Evolutionary conservation across 2,329 filamentous ascomycete genomes (phyloP).

Genomic region (Plectosphaerella plurivora): DNA sequence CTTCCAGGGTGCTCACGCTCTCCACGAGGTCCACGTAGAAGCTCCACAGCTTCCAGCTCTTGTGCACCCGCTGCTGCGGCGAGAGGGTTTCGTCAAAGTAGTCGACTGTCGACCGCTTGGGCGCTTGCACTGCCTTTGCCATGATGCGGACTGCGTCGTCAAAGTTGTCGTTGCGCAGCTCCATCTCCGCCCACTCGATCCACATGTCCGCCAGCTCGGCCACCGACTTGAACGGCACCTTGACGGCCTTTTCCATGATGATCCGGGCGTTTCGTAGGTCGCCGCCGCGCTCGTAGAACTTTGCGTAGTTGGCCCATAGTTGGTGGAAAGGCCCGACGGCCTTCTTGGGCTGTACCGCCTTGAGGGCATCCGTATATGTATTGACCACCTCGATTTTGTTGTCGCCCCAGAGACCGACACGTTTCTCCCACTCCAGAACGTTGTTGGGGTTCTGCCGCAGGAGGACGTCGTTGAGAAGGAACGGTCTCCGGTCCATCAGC

Average conservation of each 20-base stretch:
- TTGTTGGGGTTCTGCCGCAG: slow-evolving; percentile 95
- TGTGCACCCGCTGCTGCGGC: slow-evolving; percentile 94
- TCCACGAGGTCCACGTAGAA: slow-evolving; percentile 98
- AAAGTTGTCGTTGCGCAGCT: slow-evolving; percentile 92
- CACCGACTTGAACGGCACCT: slow-evolving; percentile 97
- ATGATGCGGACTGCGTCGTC: slow-evolving; percentile 93
- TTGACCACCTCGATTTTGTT: slow-evolving; percentile 89
- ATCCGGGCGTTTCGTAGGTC: slow-evolving; percentile 81
- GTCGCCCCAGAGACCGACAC: slow-evolving; percentile 90
- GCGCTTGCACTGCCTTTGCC: slow-evolving; percentile 95
- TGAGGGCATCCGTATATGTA: slow-evolving; percentile 92
- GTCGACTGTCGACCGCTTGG: slow-evolving; percentile 95
- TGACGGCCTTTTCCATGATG: slow-evolving; percentile 97
- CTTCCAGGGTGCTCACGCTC: slow-evolving; percentile 84
- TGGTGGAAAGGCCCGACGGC: slow-evolving; percentile 91
- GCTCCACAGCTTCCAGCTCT: slow-evolving; percentile 99
- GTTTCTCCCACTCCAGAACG: slow-evolving; percentile 94
- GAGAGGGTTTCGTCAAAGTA: slow-evolving; percentile 95
- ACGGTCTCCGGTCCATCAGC: slow-evolving; percentile 93
- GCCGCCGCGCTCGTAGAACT: slow-evolving; percentile 87
- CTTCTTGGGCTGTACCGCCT: slow-evolving; percentile 89
- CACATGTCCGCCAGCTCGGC: slow-evolving; percentile 95
- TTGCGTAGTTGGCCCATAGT: slow-evolving; percentile 94
- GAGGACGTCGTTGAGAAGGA: slow-evolving; percentile 92
- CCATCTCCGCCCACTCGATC: slow-evolving; percentile 99